phyloP scores from a whole-genome alignment of 2,329 filamentous ascomycete species.

The Pseudogymnoascus sp. region DNA sequence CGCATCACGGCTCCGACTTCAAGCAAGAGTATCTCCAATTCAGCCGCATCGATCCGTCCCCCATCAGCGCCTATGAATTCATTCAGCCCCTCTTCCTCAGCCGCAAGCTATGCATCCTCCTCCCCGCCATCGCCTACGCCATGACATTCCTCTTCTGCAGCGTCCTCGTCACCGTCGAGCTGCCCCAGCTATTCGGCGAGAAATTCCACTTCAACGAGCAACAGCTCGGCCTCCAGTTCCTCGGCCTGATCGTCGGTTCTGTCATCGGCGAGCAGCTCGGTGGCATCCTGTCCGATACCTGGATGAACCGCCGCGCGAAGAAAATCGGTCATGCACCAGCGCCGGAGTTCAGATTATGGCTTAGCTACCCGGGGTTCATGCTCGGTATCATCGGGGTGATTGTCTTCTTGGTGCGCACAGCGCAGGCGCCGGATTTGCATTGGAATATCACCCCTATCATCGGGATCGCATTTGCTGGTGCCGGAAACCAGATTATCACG shows the following conservation, averaged over 20 bases:
- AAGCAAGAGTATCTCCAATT: constrained; percentile 32
- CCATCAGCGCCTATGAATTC: constrained; percentile 42
- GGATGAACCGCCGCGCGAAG: constrained; percentile 38
- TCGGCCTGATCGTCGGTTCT: constrained; percentile 48
- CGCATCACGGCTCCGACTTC: constrained; percentile 20
- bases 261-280: constrained; percentile 51
- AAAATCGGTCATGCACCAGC: constrained; percentile 27
- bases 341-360: constrained; percentile 49
- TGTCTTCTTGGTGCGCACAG: constrained; percentile 45
- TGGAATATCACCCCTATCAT: constrained; percentile 52
- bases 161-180: constrained; percentile 48
- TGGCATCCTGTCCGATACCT: constrained; percentile 45
- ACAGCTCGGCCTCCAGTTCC: constrained; percentile 50
- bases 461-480: constrained; percentile 43
- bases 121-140: constrained; percentile 45
- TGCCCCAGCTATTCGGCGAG: constrained; percentile 48
- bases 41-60: constrained; percentile 44
- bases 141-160: constrained; percentile 49
- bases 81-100: constrained; percentile 40
- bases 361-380: constrained; percentile 45
- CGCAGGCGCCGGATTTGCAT: constrained; percentile 33
- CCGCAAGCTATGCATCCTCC: constrained; percentile 38
- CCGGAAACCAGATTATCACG: constrained; percentile 53
- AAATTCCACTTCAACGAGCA: constrained; percentile 50
- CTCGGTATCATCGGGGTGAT: constrained; percentile 44